Evolutionary conservation across 257 asterid species (phyloP).

Genomic region (Henckelia pumila): DNA sequence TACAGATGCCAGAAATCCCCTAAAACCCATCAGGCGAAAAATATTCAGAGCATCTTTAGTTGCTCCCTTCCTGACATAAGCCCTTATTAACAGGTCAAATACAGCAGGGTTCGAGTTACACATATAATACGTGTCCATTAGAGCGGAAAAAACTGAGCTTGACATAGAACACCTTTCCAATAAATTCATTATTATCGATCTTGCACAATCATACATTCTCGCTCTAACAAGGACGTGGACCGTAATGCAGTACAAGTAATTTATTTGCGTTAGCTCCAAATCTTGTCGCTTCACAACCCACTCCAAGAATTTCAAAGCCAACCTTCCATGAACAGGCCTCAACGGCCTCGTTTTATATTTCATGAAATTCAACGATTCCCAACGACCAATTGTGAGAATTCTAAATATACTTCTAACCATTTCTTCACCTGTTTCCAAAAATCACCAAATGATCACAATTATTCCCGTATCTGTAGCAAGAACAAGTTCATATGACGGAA

Average conservation of each 20-base stretch:
- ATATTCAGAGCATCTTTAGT: conserved; percentile 51
- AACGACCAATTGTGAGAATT: conserved; percentile 74
- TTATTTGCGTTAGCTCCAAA: conserved; percentile 56
- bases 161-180: conserved; percentile 46
- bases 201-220: conserved; percentile 70
- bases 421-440: conserved; percentile 49
- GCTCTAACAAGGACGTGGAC: conserved; percentile 81
- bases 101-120: conserved; percentile 90
- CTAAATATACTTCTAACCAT: conserved; percentile 55
- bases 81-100: conserved; percentile 80
- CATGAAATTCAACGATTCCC: conserved; percentile 91
- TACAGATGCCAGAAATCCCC: conserved; percentile 68
- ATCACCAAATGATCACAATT: no score
- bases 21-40: conserved; percentile 55
- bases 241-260: conserved; percentile 72
- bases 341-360: conserved; percentile 52
- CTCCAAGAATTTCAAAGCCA: conserved; percentile 79
- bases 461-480: no score
- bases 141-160: conserved; percentile 49
- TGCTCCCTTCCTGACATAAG: conserved; percentile 50
- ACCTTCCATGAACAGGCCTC: conserved; percentile 81
- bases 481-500: not conserved
- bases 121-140: conserved; percentile 72
- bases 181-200: conserved; percentile 47
- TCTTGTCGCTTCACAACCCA: conserved; percentile 83